A percentile compares a stretch with the other conserved stretches of the same genome.
Conservation (phyloP, 352 stramenopile genomes). For the Phytopythium chamaehyphon region DNA sequence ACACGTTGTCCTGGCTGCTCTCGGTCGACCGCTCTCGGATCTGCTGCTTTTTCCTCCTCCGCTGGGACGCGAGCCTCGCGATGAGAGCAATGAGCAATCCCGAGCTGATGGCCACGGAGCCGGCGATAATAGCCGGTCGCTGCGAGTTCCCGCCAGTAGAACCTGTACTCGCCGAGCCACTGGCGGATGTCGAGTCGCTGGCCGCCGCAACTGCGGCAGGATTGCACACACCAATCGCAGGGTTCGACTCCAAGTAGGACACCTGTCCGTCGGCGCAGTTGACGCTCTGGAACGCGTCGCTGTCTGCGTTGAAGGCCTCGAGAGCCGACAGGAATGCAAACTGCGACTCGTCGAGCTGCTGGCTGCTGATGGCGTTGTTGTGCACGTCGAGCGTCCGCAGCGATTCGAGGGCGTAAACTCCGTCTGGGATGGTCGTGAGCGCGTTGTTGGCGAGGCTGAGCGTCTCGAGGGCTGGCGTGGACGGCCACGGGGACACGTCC, state of each 20-base stretch:
- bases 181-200: background rate
- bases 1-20: conserved; percentile 3
- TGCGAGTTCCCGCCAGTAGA: background rate
- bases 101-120: background rate
- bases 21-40: background rate
- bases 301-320: background rate
- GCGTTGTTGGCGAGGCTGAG: conserved; percentile 1
- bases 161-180: background rate
- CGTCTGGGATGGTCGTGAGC: background rate
- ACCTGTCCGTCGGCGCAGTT: background rate
- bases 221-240: background rate
- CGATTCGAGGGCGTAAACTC: background rate
- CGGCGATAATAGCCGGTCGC: background rate
- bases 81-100: background rate
- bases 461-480: background rate
- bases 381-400: background rate
- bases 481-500: background rate
- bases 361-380: background rate
- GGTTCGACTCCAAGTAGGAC: conserved; percentile 4
- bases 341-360: background rate
- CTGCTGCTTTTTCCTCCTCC: background rate
- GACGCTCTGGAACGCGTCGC: conserved; percentile 2
- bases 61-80: background rate
- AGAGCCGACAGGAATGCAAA: conserved; percentile 1
- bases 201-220: background rate